phyloP scores from a whole-genome alignment of 2,329 filamentous ascomycete species.

The Nectriaceae sp. region DNA sequence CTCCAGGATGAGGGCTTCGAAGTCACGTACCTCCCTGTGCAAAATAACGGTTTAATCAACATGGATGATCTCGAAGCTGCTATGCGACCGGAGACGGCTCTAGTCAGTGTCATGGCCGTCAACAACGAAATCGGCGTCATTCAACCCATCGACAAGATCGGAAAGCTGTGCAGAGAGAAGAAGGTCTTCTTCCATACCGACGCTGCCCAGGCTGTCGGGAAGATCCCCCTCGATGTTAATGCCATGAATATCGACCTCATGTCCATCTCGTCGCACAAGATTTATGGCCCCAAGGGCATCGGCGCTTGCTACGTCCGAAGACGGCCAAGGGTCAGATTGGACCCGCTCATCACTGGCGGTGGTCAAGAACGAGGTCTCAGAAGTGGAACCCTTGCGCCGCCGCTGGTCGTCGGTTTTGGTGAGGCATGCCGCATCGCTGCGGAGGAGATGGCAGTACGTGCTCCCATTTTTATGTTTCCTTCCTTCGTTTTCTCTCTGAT shows the following conservation, averaged over 20 bases:
- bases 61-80: slow-evolving; percentile 84
- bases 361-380: slow-evolving; percentile 94
- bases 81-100: slow-evolving; percentile 84
- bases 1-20: slow-evolving; percentile 96
- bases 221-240: slow-evolving; percentile 95
- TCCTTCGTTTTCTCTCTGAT: slow-evolving; percentile 55
- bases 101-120: slow-evolving; percentile 98
- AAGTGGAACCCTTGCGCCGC: slow-evolving; percentile 90
- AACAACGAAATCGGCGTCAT: slow-evolving; percentile 99
- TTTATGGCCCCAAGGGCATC: slow-evolving; percentile 96
- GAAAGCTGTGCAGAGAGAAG: slow-evolving; percentile 83
- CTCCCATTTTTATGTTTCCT: slow-evolving; percentile 18
- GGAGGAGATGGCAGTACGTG: slow-evolving; percentile 85
- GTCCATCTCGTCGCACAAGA: slow-evolving; percentile 98
- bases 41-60: slow-evolving; percentile 80
- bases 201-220: slow-evolving; percentile 95
- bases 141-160: slow-evolving; percentile 91
- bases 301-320: slow-evolving; percentile 95
- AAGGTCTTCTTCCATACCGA: slow-evolving; percentile 99
- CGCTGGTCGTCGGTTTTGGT: slow-evolving; percentile 88
- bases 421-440: slow-evolving; percentile 92
- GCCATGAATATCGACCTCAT: slow-evolving; percentile 98
- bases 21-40: slow-evolving; percentile 93
- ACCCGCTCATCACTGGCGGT: slow-evolving; percentile 94
- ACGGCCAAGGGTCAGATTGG: slow-evolving; percentile 87